Percentiles rank a stretch among this genome's conserved stretches.
These are phyloP conservation scores for Mentha longifolia DNA, from an alignment of 257 asterid genomes.

Conservation along the genomic window DNA sequence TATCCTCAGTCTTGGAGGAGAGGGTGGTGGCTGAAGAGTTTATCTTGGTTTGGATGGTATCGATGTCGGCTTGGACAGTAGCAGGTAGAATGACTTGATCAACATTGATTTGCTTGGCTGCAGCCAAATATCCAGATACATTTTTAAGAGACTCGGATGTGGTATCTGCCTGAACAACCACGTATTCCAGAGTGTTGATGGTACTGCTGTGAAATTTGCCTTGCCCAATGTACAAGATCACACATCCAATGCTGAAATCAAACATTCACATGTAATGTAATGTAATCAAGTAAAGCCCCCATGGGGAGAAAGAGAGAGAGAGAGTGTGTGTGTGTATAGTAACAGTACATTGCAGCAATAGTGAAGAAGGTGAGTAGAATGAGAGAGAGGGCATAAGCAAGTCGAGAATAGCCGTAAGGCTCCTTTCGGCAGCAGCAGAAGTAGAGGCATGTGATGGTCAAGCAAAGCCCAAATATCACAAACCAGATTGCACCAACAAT, in stretches of 20 bases:
- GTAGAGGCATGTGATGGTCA: conserved; percentile 55
- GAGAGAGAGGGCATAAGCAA: conserved; percentile 83
- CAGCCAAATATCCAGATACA: conserved; percentile 78
- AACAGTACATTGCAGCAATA: conserved; percentile 52
- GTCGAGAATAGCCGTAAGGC: conserved; percentile 76
- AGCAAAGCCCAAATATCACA: conserved; percentile 58
- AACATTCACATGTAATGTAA: conserved; percentile 21
- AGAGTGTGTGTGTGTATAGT: not conserved
- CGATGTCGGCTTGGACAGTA: conserved; percentile 76
- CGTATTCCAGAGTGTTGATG: conserved; percentile 60
- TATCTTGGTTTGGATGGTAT: conserved; percentile 63
- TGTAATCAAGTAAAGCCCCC: too few species aligned
- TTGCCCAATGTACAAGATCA: conserved; percentile 77
- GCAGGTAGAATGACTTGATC: conserved; percentile 66
- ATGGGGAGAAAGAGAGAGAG: conserved; percentile 9
- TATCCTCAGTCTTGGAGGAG: conserved; percentile 57
- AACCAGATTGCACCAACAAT: conserved; percentile 68
- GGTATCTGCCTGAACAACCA: conserved; percentile 65
- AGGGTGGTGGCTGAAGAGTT: conserved; percentile 78
- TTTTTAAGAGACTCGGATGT: conserved; percentile 68
- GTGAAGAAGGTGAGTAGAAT: conserved; percentile 72
- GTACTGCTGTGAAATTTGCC: conserved; percentile 71
- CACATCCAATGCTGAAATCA: conserved; percentile 61
- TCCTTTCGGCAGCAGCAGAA: conserved; percentile 65
- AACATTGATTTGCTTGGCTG: conserved; percentile 76